Percentiles rank a stretch among this genome's conserved stretches.
phyloP scores from a whole-genome alignment of 228 moss, liverwort and hornwort species.

The Sphagnum magellanicum region DNA sequence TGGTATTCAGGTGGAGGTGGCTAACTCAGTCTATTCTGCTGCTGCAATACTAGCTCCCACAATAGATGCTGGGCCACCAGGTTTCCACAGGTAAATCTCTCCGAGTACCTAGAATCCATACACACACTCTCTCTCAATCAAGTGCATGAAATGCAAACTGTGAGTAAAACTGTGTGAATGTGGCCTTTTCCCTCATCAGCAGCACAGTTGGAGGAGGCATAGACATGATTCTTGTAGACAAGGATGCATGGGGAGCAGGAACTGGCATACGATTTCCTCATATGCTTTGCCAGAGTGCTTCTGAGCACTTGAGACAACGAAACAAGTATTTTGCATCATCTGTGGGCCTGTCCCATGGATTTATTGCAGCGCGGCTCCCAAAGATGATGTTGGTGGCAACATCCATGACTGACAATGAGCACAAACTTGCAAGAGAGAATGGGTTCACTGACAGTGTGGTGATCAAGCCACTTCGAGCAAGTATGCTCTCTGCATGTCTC shows the following conservation, averaged over 20 bases:
- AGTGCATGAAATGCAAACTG: too few species aligned
- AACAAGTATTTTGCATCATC: constrained; percentile 32
- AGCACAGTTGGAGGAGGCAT: constrained; percentile 17
- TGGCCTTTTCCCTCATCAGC: constrained; percentile 5
- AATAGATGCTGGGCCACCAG: constrained; percentile 16
- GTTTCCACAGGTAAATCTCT: constrained; percentile 24
- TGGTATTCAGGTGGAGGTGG: constrained; percentile 39
- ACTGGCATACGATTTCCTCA: constrained; percentile 45
- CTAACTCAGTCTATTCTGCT: constrained; percentile 41
- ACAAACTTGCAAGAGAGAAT: constrained; percentile 36
- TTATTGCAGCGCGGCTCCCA: constrained; percentile 17
- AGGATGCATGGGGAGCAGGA: constrained; percentile 62
- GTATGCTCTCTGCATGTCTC: constrained; percentile 57
- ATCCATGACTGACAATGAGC: constrained; percentile 39
- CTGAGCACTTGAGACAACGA: constrained; percentile 18
- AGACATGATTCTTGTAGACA: constrained; percentile 65
- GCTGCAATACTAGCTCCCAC: constrained; percentile 35
- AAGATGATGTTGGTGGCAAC: constrained; percentile 60
- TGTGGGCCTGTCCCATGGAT: constrained; percentile 20
- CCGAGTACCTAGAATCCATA: too few species aligned
- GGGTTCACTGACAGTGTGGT: constrained; percentile 57
- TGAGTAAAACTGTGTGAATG: not conserved
- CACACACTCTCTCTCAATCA: too few species aligned
- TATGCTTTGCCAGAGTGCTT: constrained; percentile 26
- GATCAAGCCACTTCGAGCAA: constrained; percentile 64